Conservation (phyloP, 306 rosid genomes). For the Prosopis cineraria region DNA sequence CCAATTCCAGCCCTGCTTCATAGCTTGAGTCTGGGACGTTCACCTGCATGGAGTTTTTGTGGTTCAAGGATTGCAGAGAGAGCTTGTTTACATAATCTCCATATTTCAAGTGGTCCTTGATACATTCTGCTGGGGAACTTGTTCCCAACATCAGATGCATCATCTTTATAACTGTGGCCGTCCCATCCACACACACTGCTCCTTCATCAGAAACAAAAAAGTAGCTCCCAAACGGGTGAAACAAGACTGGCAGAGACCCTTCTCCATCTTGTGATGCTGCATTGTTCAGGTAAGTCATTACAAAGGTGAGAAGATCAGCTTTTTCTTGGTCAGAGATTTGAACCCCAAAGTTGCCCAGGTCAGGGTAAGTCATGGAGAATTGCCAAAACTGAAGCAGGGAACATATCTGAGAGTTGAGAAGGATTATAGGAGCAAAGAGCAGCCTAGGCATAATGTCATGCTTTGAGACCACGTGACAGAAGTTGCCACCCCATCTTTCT, state of each 20-base stretch:
- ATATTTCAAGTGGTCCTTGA: conserved; percentile 70
- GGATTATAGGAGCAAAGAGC: conserved; percentile 51
- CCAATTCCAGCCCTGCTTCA: conserved; percentile 68
- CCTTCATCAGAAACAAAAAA: conserved; percentile 66
- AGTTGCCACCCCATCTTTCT: conserved; percentile 78
- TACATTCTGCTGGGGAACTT: conserved; percentile 40
- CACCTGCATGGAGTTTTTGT: conserved; percentile 36
- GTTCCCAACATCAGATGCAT: conserved; percentile 54
- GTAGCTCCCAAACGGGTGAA: conserved; percentile 72
- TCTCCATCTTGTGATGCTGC: conserved; percentile 41
- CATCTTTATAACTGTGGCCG: conserved; percentile 57
- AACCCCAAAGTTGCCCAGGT: conserved; percentile 35
- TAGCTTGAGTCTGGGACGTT: conserved; percentile 54
- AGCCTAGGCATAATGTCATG: conserved; percentile 81
- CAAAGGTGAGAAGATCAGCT: conserved; percentile 38
- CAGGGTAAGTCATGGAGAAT: conserved; percentile 48
- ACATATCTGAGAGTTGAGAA: conserved; percentile 43
- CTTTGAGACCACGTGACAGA: conserved; percentile 66
- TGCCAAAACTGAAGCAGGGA: conserved; percentile 60
- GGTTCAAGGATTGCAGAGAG: conserved; percentile 44
- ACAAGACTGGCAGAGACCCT: conserved; percentile 28
- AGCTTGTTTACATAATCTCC: conserved; percentile 56
- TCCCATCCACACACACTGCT: conserved; percentile 61
- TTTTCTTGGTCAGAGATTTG: conserved; percentile 43
- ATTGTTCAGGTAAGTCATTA: conserved; percentile 39